phyloP scores from a whole-genome alignment of 1,284 basidiomycete genomes.

The Singerocomus rubriflavus region DNA sequence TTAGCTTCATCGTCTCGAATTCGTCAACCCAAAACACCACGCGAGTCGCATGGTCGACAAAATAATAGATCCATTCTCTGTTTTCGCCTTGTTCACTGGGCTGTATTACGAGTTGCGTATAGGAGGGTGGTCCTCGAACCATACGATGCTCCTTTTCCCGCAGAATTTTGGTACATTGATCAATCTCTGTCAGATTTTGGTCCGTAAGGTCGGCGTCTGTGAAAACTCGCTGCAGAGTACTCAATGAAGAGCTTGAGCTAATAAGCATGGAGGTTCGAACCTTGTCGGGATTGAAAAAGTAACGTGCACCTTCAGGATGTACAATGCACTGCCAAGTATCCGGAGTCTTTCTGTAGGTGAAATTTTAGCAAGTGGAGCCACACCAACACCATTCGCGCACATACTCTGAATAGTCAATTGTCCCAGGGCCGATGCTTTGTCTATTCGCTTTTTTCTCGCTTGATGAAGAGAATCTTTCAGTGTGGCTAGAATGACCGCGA shows the following conservation, averaged over 20 bases:
- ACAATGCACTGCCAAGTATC: neutral
- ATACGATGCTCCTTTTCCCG: neutral
- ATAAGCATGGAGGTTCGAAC: neutral
- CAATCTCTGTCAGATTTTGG: neutral
- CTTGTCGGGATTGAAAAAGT: neutral
- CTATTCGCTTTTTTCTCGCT: neutral
- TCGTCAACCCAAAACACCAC: constrained; percentile 1
- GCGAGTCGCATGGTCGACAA: neutral
- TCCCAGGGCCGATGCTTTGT: neutral
- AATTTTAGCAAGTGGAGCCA: neutral
- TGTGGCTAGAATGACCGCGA: neutral
- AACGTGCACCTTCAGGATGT: neutral
- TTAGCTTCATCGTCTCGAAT: neutral
- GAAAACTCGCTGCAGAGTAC: neutral
- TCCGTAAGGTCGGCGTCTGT: neutral
- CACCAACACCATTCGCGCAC: neutral
- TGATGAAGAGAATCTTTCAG: neutral
- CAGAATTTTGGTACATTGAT: neutral
- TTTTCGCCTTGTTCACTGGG: neutral
- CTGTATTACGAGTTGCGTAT: neutral
- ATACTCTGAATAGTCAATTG: neutral
- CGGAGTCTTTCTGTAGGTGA: neutral
- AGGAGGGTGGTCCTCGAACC: neutral
- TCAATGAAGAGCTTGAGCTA: neutral
- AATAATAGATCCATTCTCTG: neutral